These are phyloP conservation scores for Apophysomyces sp. DNA, from an alignment of 371 early-diverging fungal genomes.

Conservation along the genomic window DNA sequence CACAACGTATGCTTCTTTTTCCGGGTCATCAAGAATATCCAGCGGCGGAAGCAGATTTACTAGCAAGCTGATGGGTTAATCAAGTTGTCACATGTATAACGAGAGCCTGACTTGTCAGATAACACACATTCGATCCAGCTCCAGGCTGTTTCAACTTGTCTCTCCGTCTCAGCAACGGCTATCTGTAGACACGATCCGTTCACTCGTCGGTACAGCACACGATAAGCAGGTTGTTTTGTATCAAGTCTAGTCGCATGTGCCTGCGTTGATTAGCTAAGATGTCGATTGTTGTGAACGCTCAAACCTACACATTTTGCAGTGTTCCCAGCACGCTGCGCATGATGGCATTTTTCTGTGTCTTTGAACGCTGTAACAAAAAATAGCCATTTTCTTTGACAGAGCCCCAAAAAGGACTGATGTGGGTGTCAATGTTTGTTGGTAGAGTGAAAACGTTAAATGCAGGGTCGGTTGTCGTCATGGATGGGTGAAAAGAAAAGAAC, in stretches of 20 bases:
- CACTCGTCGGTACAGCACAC: conserved; percentile 75
- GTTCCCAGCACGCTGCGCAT: conserved; percentile 76
- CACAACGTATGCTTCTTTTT: conserved; percentile 82
- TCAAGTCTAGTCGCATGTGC: conserved; percentile 61
- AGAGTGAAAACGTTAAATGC: conserved; percentile 42
- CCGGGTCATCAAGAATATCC: conserved; percentile 73
- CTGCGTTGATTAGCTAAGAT: background rate
- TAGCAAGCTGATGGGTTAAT: conserved; percentile 12
- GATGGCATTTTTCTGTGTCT: conserved; percentile 55
- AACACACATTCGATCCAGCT: conserved; percentile 75
- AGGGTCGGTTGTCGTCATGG: conserved; percentile 8
- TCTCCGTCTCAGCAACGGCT: conserved; percentile 78
- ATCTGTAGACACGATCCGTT: conserved; percentile 56
- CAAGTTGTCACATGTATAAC: too few species aligned
- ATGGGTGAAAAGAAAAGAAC: background rate
- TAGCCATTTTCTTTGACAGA: conserved; percentile 56
- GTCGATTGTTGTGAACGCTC: background rate
- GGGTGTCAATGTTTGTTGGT: conserved; percentile 33
- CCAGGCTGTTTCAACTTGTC: conserved; percentile 86
- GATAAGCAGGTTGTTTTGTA: conserved; percentile 91
- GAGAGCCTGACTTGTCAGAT: too few species aligned
- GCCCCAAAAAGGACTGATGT: conserved; percentile 57
- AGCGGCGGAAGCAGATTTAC: conserved; percentile 74
- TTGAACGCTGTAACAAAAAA: conserved; percentile 74
- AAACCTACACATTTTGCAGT: conserved; percentile 74